Conservation (phyloP, 352 stramenopile genomes). For the Blastocystis sp. region DNA sequence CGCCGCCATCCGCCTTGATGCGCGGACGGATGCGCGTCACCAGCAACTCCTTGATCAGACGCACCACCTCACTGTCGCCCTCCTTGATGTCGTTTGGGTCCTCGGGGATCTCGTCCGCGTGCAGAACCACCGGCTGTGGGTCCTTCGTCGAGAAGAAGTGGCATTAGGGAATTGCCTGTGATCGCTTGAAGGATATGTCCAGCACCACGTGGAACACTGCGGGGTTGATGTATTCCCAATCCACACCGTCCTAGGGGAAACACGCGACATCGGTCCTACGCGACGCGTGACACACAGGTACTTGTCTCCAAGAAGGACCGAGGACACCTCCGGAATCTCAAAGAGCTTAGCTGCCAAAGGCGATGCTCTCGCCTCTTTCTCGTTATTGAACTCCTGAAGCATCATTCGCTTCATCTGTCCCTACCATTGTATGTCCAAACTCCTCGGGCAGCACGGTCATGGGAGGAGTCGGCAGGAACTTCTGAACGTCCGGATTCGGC, state of each 20-base stretch:
- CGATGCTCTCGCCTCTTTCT: slow-evolving; percentile 76
- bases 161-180: slow-evolving; percentile 22
- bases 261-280: background rate
- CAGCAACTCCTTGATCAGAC: slow-evolving; percentile 99
- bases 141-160: slow-evolving; percentile 49
- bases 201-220: slow-evolving; percentile 84
- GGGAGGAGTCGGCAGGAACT: slow-evolving; percentile 79
- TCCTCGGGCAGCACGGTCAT: slow-evolving; percentile 52
- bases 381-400: slow-evolving; percentile 70
- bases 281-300: slow-evolving; percentile 86
- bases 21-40: slow-evolving; percentile 91
- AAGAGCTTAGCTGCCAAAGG: slow-evolving; percentile 88
- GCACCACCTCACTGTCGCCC: slow-evolving; percentile 90
- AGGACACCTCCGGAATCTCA: slow-evolving; percentile 82
- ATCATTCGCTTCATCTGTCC: background rate
- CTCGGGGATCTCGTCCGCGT: slow-evolving; percentile 21
- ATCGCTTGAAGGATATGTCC: slow-evolving; percentile 51
- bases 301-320: slow-evolving; percentile 89
- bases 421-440: slow-evolving; percentile 41
- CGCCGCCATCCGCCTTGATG: slow-evolving; percentile 93
- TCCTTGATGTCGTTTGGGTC: slow-evolving; percentile 73
- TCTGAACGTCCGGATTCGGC: slow-evolving; percentile 91
- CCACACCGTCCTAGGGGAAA: slow-evolving; percentile 77
- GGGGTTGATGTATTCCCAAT: slow-evolving; percentile 76
- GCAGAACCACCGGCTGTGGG: slow-evolving; percentile 5